Conservation (phyloP, 495 filamentous ascomycete genomes). For the Aspergillus ostianus region DNA sequence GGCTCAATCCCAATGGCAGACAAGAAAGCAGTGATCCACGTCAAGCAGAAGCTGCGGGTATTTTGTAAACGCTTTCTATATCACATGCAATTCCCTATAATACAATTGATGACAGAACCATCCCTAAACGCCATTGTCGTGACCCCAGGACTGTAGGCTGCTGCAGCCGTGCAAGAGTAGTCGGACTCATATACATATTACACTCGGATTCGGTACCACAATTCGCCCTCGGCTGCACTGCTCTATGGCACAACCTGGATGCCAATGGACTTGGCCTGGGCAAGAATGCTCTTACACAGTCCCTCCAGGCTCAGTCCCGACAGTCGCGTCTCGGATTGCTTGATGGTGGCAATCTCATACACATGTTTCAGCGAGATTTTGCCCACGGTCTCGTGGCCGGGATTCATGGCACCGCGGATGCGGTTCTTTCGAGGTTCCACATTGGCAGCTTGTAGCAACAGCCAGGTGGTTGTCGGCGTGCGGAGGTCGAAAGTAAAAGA, state of each 20-base stretch:
- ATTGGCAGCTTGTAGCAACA: conserved; percentile 81
- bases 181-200: conserved; percentile 13
- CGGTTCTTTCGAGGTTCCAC: conserved; percentile 73
- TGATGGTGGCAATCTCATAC: conserved; percentile 97
- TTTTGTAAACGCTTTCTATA: conserved; percentile 21
- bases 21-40: conserved; percentile 4
- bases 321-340: conserved; percentile 78
- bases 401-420: conserved; percentile 72
- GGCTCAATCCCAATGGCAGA: not conserved
- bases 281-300: conserved; percentile 80
- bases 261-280: conserved; percentile 84
- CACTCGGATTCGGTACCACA: conserved; percentile 10
- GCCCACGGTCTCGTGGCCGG: conserved; percentile 77
- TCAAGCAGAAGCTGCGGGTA: conserved; percentile 14
- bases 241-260: conserved; percentile 71
- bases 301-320: conserved; percentile 78
- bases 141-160: conserved; percentile 14
- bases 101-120: conserved; percentile 24
- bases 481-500: conserved; percentile 91
- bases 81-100: conserved; percentile 26
- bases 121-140: conserved; percentile 25
- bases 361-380: conserved; percentile 90
- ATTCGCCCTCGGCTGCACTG: conserved; percentile 5
- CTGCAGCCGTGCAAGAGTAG: conserved; percentile 10
- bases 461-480: conserved; percentile 85